phyloP scores from a whole-genome alignment of 75 land plant genomes.

The Chamaecyparis obtusa region DNA sequence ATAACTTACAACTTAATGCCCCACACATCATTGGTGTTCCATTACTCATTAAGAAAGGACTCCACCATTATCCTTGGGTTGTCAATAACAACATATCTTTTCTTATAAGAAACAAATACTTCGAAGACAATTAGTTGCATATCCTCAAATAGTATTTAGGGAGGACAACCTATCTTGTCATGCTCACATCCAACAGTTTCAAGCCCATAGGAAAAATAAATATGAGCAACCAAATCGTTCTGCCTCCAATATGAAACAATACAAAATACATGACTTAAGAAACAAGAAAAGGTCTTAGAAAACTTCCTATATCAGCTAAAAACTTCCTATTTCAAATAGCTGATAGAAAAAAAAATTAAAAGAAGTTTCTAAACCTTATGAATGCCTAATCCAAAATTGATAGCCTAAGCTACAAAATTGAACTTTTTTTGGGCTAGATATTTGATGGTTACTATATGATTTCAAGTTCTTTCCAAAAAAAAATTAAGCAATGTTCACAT shows the following conservation, averaged over 20 bases:
- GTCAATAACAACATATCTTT: conserved; percentile 32
- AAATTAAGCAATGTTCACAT: no score
- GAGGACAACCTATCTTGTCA: conserved; percentile 26
- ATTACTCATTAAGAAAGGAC: conserved; percentile 51
- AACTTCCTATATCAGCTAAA: no score
- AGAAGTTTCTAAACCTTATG: no score
- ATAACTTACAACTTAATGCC: conserved; percentile 56
- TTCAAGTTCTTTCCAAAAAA: no score
- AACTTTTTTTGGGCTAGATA: no score
- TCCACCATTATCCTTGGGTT: conserved; percentile 67
- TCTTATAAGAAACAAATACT: conserved; percentile 22
- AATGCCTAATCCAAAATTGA: no score
- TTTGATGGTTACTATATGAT: no score
- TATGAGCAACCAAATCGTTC: not conserved
- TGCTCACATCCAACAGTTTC: not conserved
- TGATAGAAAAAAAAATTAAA: no score
- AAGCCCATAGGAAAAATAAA: not conserved
- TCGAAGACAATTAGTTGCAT: conserved; percentile 34
- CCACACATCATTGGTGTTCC: conserved; percentile 31
- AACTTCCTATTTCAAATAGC: conserved; percentile 48
- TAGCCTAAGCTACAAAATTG: no score
- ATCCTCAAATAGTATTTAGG: conserved; percentile 80
- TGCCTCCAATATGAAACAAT: not conserved
- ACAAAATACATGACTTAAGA: not conserved
- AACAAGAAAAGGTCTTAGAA: conserved; percentile 13